These are phyloP conservation scores for Agaricus sinodeliciosus DNA, from an alignment of 768 basidiomycete species.

Conservation along the genomic window DNA sequence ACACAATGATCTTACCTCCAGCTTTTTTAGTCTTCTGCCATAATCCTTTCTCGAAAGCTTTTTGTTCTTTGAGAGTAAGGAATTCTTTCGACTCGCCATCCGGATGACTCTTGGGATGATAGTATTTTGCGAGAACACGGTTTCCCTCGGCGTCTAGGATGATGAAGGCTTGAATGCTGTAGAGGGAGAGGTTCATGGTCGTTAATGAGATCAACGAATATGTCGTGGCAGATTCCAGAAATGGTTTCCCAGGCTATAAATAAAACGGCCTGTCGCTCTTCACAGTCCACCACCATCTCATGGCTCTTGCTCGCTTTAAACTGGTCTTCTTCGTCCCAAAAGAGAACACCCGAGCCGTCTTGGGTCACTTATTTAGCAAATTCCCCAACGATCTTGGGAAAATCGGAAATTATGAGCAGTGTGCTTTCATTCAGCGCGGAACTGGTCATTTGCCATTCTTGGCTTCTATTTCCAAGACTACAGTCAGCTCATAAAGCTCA, in stretches of 20 bases:
- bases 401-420: constrained; percentile 45
- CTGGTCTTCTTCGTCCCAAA: constrained; percentile 48
- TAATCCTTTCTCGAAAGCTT: constrained; percentile 90
- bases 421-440: constrained; percentile 50
- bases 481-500: neutral
- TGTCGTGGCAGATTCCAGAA: constrained; percentile 1
- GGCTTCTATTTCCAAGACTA: neutral
- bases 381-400: constrained; percentile 41
- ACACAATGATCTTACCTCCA: constrained; percentile 51
- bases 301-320: constrained; percentile 35
- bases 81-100: constrained; percentile 58
- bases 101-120: constrained; percentile 63
- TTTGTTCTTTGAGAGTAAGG: constrained; percentile 82
- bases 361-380: constrained; percentile 40
- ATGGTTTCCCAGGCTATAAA: neutral
- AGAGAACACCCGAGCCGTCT: constrained; percentile 29
- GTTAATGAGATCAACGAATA: neutral
- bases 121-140: constrained; percentile 95
- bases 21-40: constrained; percentile 95
- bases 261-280: neutral
- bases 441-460: constrained; percentile 30
- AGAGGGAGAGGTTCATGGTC: constrained; percentile 77
- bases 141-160: constrained; percentile 95
- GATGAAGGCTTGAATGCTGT: constrained; percentile 81
- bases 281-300: constrained; percentile 7